Conservation (phyloP, 768 basidiomycete species). For the Boletus fagicola region DNA sequence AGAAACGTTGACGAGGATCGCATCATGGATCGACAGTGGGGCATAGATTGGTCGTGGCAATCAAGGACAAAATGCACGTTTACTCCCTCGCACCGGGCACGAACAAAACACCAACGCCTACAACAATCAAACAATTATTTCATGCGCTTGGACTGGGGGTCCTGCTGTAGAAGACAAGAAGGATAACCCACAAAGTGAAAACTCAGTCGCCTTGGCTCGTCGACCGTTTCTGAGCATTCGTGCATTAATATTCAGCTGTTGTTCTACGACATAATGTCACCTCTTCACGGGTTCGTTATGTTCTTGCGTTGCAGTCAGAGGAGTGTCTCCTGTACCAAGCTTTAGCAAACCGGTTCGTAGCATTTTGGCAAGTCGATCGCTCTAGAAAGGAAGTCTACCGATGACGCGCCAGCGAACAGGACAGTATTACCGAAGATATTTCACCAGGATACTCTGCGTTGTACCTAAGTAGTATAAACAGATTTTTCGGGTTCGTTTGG, state of each 20-base stretch:
- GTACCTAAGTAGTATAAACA: not conserved
- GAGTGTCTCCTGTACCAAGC: not conserved
- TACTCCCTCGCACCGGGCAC: not conserved
- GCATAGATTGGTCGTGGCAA: not conserved
- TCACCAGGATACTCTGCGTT: not conserved
- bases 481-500: not conserved
- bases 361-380: not conserved
- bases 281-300: not conserved
- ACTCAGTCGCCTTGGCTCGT: not conserved
- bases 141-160: not conserved
- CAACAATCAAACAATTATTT: not conserved
- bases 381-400: not conserved
- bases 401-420: not conserved
- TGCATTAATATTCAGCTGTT: not conserved
- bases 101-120: not conserved
- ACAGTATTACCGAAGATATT: not conserved
- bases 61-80: not conserved
- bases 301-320: not conserved
- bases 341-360: not conserved
- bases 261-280: not conserved
- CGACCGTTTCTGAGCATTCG: not conserved
- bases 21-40: slow-evolving; percentile 41
- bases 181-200: not conserved
- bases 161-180: not conserved
- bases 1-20: slow-evolving; percentile 47